These are phyloP conservation scores for Malbranchea zuffiana DNA, from an alignment of 2,329 filamentous ascomycete species.

Conservation along the genomic window DNA sequence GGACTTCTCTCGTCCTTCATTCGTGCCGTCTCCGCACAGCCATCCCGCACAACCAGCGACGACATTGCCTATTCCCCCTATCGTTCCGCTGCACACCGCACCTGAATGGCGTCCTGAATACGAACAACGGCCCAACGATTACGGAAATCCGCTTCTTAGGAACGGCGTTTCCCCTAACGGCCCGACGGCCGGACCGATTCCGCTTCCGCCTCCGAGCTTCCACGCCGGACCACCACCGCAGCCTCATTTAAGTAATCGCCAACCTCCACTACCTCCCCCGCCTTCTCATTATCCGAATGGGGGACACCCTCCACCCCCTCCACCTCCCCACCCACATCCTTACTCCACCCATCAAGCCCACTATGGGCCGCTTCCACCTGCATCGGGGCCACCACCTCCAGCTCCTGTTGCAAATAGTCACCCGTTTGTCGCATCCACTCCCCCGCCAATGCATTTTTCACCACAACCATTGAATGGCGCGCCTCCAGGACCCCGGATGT, in stretches of 20 bases:
- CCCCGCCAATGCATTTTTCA: conserved; percentile 30
- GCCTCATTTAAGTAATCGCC: conserved; percentile 44
- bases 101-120: conserved; percentile 28
- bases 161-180: conserved; percentile 20
- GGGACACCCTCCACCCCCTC: conserved; percentile 19
- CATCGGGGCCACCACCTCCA: conserved; percentile 20
- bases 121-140: conserved; percentile 26
- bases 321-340: conserved; percentile 27
- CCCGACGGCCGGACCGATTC: conserved; percentile 20
- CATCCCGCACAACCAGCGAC: conserved; percentile 12
- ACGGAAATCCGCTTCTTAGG: conserved; percentile 22
- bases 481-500: conserved; percentile 29
- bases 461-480: conserved; percentile 28
- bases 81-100: conserved; percentile 20
- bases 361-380: conserved; percentile 27
- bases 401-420: too few relatives aligned
- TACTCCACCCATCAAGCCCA: conserved; percentile 29
- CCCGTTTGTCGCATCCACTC: conserved; percentile 30
- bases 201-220: conserved; percentile 23
- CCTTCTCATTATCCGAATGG: conserved; percentile 23
- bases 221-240: conserved; percentile 38
- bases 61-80: conserved; percentile 16
- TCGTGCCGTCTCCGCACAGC: conserved; percentile 19
- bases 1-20: conserved; percentile 24
- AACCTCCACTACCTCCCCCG: conserved; percentile 23